A percentile compares a stretch with the other conserved stretches of the same genome.
Evolutionary conservation across 768 basidiomycete genomes (phyloP).

Genomic region (Neoboletus magnificus): DNA sequence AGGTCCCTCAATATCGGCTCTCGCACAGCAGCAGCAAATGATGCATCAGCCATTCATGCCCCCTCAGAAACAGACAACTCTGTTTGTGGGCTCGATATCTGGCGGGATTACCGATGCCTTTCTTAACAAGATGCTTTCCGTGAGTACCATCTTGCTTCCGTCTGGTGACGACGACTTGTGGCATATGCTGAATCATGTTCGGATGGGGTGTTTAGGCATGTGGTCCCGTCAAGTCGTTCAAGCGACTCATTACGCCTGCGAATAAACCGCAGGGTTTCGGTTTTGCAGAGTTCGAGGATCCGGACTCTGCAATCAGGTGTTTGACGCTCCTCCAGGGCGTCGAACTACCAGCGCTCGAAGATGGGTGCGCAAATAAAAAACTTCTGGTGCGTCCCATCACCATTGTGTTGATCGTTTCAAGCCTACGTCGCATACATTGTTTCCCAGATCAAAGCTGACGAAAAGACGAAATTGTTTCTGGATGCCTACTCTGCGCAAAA

Average conservation of each 20-base stretch:
- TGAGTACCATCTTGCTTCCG: constrained; percentile 35
- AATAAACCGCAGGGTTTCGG: constrained; percentile 97
- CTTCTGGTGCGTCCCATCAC: constrained; percentile 56
- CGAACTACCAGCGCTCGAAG: constrained; percentile 59
- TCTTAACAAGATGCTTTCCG: constrained; percentile 72
- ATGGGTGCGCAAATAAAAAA: constrained; percentile 59
- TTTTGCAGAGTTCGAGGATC: constrained; percentile 94
- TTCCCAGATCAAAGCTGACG: constrained; percentile 87
- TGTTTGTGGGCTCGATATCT: constrained; percentile 95
- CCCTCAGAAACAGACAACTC: constrained; percentile 68
- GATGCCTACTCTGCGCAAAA: constrained; percentile 81
- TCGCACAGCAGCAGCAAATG: constrained; percentile 79
- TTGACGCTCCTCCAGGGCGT: constrained; percentile 60
- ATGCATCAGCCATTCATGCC: constrained; percentile 59
- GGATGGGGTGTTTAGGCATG: constrained; percentile 60
- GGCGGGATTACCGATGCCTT: constrained; percentile 86
- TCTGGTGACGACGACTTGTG: neutral
- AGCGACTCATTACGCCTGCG: constrained; percentile 86
- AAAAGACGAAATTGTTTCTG: constrained; percentile 85
- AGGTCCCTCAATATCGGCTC: constrained; percentile 88
- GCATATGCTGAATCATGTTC: neutral
- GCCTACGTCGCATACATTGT: constrained; percentile 38
- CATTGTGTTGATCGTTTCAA: constrained; percentile 17
- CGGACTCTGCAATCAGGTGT: constrained; percentile 83
- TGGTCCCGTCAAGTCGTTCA: constrained; percentile 86